A percentile compares a stretch with the other conserved stretches of the same genome.
Evolutionary conservation across 2,329 filamentous ascomycete species (phyloP).

Genomic region (Dothideomycetes sp.): DNA sequence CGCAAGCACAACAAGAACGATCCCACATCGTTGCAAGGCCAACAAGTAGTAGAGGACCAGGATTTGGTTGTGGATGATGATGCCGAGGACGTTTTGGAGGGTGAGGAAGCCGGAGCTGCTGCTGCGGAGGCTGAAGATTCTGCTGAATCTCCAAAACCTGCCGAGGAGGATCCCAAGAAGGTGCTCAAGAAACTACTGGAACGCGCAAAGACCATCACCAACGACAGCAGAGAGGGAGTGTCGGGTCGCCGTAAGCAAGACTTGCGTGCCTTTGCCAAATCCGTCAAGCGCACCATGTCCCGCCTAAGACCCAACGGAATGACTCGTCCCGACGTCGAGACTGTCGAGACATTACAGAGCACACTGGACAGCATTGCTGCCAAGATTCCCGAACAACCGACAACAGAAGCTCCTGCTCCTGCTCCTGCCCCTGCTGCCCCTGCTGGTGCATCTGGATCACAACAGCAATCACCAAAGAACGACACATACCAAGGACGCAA

Average conservation of each 20-base stretch:
- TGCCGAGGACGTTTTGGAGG: slow-evolving; percentile 9
- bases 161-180: slow-evolving; percentile 32
- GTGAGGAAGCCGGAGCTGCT: slow-evolving; percentile 19
- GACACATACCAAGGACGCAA: slow-evolving; percentile 43
- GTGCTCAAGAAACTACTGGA: slow-evolving; percentile 46
- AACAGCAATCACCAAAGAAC: slow-evolving; percentile 28
- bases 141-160: slow-evolving; percentile 21
- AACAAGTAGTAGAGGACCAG: slow-evolving; percentile 15
- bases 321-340: slow-evolving; percentile 17
- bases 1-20: slow-evolving; percentile 32
- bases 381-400: slow-evolving; percentile 35
- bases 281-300: slow-evolving; percentile 54
- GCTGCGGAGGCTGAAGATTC: slow-evolving; percentile 19
- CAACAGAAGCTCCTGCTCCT: slow-evolving; percentile 14
- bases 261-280: slow-evolving; percentile 61
- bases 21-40: slow-evolving; percentile 13
- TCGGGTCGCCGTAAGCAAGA: slow-evolving; percentile 66
- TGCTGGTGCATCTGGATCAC: slow-evolving; percentile 11
- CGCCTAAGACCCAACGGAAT: slow-evolving; percentile 32
- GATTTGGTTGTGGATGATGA: slow-evolving; percentile 11
- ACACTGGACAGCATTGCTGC: slow-evolving; percentile 29
- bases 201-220: slow-evolving; percentile 53
- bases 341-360: slow-evolving; percentile 27
- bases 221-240: slow-evolving; percentile 43
- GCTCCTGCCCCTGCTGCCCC: slow-evolving; percentile 9